A percentile compares a stretch with the other conserved stretches of the same genome.
Evolutionary conservation across 306 rosid species (phyloP).

Genomic region (Aeschynomene evenia): DNA sequence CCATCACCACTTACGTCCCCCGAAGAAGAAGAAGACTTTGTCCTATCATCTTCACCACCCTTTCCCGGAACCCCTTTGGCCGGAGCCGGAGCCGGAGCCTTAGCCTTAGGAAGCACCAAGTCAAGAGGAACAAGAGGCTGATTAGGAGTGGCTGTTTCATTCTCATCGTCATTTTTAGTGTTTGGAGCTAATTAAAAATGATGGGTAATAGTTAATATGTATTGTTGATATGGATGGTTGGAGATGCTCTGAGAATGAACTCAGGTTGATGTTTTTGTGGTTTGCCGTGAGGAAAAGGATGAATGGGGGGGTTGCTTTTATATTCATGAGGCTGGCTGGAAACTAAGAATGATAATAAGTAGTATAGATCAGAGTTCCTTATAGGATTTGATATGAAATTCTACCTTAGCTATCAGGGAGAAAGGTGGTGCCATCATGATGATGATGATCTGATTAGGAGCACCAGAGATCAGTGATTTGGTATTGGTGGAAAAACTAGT

Average conservation of each 20-base stretch:
- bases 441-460: not conserved
- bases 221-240: not conserved
- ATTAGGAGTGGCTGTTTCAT: conserved; percentile 27
- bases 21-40: not conserved
- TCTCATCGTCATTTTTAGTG: conserved; percentile 23
- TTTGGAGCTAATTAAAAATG: no score
- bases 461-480: not conserved
- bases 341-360: no score
- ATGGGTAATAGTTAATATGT: no score
- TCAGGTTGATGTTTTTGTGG: not conserved
- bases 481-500: not conserved
- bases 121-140: conserved; percentile 43
- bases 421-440: conserved; percentile 27
- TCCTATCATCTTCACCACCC: not conserved
- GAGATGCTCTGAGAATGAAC: not conserved
- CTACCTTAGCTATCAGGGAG: conserved; percentile 9
- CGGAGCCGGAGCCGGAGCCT: conserved; percentile 40
- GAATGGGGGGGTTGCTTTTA: conserved; percentile 22
- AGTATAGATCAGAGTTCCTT: not conserved
- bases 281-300: conserved; percentile 6
- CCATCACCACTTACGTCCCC: not conserved
- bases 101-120: conserved; percentile 40
- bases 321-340: not conserved
- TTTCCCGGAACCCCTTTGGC: not conserved
- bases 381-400: conserved; percentile 7